Conservation (phyloP, 2,329 filamentous ascomycete genomes). For the Sporothrix euskadiensis region DNA sequence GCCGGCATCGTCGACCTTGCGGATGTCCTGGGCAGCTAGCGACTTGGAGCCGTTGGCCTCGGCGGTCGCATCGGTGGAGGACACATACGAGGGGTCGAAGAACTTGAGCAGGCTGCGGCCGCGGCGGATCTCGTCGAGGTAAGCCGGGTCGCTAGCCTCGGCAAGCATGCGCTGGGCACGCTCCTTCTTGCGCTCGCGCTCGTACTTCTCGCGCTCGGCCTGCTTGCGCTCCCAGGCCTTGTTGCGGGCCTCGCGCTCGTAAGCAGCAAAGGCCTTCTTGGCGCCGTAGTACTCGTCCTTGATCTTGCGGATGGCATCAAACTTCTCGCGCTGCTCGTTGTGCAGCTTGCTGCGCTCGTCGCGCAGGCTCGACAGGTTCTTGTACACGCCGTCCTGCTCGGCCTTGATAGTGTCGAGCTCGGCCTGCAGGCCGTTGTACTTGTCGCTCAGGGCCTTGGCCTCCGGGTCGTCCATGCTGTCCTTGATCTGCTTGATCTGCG, state of each 20-base stretch:
- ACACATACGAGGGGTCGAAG: constrained; percentile 74
- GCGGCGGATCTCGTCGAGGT: constrained; percentile 86
- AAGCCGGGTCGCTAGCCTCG: constrained; percentile 83
- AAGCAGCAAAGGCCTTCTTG: constrained; percentile 79
- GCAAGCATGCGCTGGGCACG: constrained; percentile 74
- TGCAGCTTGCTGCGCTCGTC: constrained; percentile 85
- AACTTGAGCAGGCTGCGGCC: constrained; percentile 85
- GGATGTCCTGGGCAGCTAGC: constrained; percentile 74
- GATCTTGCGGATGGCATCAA: constrained; percentile 74
- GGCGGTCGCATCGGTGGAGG: constrained; percentile 40
- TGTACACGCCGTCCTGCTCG: constrained; percentile 87
- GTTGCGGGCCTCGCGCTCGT: constrained; percentile 80
- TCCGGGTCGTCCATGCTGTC: constrained; percentile 90
- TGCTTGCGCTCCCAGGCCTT: constrained; percentile 74
- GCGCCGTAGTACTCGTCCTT: constrained; percentile 86
- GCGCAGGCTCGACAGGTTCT: constrained; percentile 78
- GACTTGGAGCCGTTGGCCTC: constrained; percentile 69
- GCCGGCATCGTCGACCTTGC: constrained; percentile 79
- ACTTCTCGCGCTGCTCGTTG: constrained; percentile 84
- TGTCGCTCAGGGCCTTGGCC: constrained; percentile 80
- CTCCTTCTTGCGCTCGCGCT: constrained; percentile 73
- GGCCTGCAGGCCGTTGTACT: constrained; percentile 80
- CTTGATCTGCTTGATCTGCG: constrained; percentile 84
- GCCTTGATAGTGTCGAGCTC: constrained; percentile 90
- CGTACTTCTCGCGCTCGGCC: constrained; percentile 73